Evolutionary conservation across 306 rosid genomes (phyloP).

Genomic region (Quercus ilex): DNA sequence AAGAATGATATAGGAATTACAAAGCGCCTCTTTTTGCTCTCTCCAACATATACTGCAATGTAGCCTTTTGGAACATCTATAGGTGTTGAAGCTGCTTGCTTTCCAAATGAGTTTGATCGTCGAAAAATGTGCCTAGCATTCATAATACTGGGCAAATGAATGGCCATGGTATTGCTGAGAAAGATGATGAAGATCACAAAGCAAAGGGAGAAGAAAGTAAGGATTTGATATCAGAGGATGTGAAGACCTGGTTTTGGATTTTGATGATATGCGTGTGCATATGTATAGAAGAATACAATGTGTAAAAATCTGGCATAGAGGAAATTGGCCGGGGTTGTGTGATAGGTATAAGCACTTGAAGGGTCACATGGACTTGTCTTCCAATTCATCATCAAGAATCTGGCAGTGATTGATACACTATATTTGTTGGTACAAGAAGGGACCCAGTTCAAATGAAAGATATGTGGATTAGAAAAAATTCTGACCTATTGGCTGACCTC

Average conservation of each 20-base stretch:
- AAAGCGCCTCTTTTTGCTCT: conserved; percentile 30
- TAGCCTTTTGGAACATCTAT: conserved; percentile 28
- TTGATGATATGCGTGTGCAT: background rate
- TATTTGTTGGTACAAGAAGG: background rate
- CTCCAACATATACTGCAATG: conserved; percentile 44
- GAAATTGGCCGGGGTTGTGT: background rate
- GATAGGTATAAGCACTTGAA: background rate
- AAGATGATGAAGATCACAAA: too few species aligned
- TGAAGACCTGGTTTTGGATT: background rate
- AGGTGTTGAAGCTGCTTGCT: background rate
- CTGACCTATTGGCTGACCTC: background rate
- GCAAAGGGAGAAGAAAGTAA: background rate
- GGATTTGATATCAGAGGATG: background rate
- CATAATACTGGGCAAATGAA: background rate
- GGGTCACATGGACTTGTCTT: conserved; percentile 29
- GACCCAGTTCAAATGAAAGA: background rate
- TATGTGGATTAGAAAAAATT: background rate
- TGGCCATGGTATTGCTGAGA: background rate
- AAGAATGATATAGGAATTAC: conserved; percentile 35
- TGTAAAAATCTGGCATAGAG: background rate
- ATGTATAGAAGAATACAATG: background rate
- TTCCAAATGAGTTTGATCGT: background rate
- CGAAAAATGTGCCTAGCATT: background rate
- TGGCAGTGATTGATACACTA: background rate
- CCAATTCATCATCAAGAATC: background rate